Evolutionary conservation across 73 alveolate species (phyloP).

Genomic region (Paramecium sonneborni): DNA sequence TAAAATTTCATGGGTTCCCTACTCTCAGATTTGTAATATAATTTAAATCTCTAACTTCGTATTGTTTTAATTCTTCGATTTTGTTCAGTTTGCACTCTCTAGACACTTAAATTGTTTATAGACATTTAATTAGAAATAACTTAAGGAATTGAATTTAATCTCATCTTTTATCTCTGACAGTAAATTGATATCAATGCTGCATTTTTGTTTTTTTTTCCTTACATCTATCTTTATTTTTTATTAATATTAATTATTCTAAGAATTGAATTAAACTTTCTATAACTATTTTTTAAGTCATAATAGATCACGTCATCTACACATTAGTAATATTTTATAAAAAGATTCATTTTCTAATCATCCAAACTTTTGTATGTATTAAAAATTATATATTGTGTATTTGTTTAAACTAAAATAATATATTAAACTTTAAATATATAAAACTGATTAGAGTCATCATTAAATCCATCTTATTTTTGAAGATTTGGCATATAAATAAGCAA

Average conservation of each 20-base stretch:
- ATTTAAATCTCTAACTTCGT: not conserved
- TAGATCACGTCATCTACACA: not conserved
- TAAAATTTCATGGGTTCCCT: not conserved
- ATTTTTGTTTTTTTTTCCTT: not conserved
- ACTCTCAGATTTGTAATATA: not conserved
- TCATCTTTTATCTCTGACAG: not conserved
- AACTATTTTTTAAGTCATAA: not conserved
- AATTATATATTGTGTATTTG: not conserved
- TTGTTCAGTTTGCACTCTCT: not conserved
- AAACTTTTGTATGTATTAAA: not conserved
- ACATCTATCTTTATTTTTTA: not conserved
- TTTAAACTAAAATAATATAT: not conserved
- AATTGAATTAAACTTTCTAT: not conserved
- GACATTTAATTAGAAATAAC: not conserved
- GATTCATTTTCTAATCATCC: not conserved
- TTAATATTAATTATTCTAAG: not conserved
- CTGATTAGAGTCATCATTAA: no score
- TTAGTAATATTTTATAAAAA: not conserved
- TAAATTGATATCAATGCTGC: not conserved
- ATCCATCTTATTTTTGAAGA: no score
- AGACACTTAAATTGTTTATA: not conserved
- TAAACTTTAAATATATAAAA: not conserved
- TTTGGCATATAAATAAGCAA: no score
- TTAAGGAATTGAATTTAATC: not conserved
- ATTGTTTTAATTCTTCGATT: not conserved